A percentile compares a stretch with the other conserved stretches of the same genome.
These are phyloP conservation scores for Aphanomyces euteiches DNA, from an alignment of 352 stramenopile genomes.

Conservation along the genomic window DNA sequence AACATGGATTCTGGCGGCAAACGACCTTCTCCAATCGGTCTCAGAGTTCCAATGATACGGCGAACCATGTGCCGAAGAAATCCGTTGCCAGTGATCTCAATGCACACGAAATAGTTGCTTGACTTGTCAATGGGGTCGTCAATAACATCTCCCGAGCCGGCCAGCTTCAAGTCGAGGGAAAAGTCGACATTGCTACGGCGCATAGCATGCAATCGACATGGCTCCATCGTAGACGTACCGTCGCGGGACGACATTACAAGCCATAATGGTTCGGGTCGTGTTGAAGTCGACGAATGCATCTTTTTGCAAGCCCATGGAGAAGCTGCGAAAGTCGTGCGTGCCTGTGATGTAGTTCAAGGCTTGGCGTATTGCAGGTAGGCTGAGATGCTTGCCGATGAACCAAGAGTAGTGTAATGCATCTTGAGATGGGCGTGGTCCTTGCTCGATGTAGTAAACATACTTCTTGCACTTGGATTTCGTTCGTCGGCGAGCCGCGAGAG, in stretches of 20 bases:
- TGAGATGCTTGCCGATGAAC: constrained; percentile 68
- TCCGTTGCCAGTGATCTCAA: constrained; percentile 77
- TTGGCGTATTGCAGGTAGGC: constrained; percentile 58
- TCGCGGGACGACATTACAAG: constrained; percentile 52
- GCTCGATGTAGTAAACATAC: constrained; percentile 88
- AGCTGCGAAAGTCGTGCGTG: constrained; percentile 72
- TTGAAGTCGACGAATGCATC: constrained; percentile 52
- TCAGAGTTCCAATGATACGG: constrained; percentile 75
- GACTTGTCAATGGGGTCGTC: constrained; percentile 38
- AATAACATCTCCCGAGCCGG: constrained; percentile 57
- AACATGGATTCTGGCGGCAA: constrained; percentile 53
- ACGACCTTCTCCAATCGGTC: constrained; percentile 71
- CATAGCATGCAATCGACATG: constrained; percentile 2
- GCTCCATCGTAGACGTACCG: constrained; percentile 37
- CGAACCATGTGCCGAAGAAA: constrained; percentile 87
- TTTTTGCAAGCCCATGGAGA: constrained; percentile 73
- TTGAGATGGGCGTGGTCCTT: constrained; percentile 65
- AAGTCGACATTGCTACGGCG: constrained; percentile 59
- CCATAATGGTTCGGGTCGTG: constrained; percentile 66
- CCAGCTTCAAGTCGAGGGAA: constrained; percentile 52
- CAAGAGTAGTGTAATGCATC: constrained; percentile 72
- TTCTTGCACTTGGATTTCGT: constrained; percentile 84
- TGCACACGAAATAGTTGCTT: constrained; percentile 50
- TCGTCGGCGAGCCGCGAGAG: constrained; percentile 41
- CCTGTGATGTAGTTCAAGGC: constrained; percentile 64